Evolutionary conservation across 225 moss, liverwort and hornwort genomes (phyloP), one percentile per base, ranked within the genome.

Genomic region (Thuidium tamariscinum): DNA sequence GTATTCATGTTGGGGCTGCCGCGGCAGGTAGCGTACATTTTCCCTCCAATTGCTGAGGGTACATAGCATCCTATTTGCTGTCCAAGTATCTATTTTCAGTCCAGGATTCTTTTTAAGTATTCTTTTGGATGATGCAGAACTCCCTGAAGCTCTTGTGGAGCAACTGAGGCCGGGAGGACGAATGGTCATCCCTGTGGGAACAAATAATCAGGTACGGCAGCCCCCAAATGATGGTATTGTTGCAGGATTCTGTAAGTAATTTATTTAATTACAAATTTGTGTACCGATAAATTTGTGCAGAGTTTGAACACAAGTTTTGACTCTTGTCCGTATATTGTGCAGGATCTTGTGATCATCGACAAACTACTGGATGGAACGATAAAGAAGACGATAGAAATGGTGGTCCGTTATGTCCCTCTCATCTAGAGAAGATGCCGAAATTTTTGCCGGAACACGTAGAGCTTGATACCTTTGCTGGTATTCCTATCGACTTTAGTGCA

Each of bases 1-100:
- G 96, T 44, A 97, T 97, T 84, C 97, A 97, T 41, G 97, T 97
- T 30, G 97, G 97, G 37, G 97, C 97, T 82, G 97, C 97, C 68
- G 97, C 96, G 56, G 93, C 95, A 92, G 95, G 90, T 90, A 79
- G 63, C 26, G 16, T n/a, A 14, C 82, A 70, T 20, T 77, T 71
- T 10, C 54, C 52, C 60, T 70, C 19, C 26, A 16, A 4, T 37
- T 29, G 4, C 26, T 51, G 21, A 15, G 54, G 34, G 7, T 71
- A 9, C 51, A 18, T 49, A 20, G 30, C 71, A 25, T 74, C 26
- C 67, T 67, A 54, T 41, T 52, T 42, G 7, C 44, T 82, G 44
- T 10, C 9, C 42, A 10, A 70, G 13, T 19, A 22, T 26, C 5
- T 51, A 18, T 29, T 83, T 42, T 51, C 17, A 64, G 57, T 48